Base-by-base conservation (phyloP, 1,284 basidiomycete genomes). In the Peniophora sp. region DNA sequence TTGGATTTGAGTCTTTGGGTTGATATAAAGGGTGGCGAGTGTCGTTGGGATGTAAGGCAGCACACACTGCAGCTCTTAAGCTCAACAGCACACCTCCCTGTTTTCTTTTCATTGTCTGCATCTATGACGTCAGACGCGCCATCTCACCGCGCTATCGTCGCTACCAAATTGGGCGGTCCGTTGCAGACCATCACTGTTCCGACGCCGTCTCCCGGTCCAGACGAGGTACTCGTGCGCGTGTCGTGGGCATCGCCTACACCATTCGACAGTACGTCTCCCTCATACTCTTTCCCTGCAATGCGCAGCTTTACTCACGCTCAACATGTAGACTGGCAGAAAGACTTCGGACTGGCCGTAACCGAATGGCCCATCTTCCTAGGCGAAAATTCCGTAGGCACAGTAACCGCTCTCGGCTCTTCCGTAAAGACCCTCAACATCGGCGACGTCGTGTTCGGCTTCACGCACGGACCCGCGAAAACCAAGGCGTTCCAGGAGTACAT, bases 211-310 rank as follows among this genome's bases (percentile, higher is more conserved):
- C 75, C 74, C 8, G 65, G 64, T 8, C 57, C 62, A 1, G 70
- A 66, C 18, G 68, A 78, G 52, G 68, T 79, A 17, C 63, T 74
- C 6, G 54, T 81, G 47, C 72, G 73, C 54, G 72, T 75, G 15
- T 68, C 66, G 52, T 78, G 73, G 54, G 62, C 71, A 1, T 63
- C 72, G 8, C 60, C 75, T 56, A 66, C 68, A 39, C 59, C 71
- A 1, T 67, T 72, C 51, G 73, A 75, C 54, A 66, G 64, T 0
- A 76, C 73, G 63, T 5, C 74, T 75, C 53, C 58, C n/a, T n/a
- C n/a, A n/a, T 63, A 11, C 70, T 65, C 15, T 66, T 73, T 14
- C 46, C n/a, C 56, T n/a, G n/a, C n/a, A n/a, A 41, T 6, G n/a
- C n/a, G 18, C 5, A 41, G 5, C 66, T 17, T 5, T 20, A 39